Percentiles rank a stretch among this genome's conserved stretches.
These are phyloP conservation scores for Apiosordaria backusii DNA, from an alignment of 495 filamentous ascomycete genomes.

Conservation along the genomic window DNA sequence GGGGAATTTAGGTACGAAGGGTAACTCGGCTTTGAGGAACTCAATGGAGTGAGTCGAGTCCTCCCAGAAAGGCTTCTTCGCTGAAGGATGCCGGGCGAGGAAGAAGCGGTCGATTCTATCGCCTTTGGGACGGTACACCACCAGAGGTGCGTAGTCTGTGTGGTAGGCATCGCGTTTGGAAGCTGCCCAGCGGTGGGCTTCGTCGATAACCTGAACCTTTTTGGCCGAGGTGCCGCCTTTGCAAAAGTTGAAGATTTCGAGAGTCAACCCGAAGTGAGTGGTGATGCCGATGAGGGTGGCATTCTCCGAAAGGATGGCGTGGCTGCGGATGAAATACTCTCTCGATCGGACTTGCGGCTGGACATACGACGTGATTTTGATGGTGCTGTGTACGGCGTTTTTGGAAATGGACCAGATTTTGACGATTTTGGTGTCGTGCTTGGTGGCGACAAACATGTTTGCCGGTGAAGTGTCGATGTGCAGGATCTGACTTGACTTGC, in stretches of 20 bases:
- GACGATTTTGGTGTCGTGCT: constrained; percentile 27
- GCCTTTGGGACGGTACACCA: constrained; percentile 27
- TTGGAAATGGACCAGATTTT: constrained; percentile 30
- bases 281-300: constrained; percentile 27
- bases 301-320: constrained; percentile 29
- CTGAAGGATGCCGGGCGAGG: constrained; percentile 19
- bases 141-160: constrained; percentile 24
- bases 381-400: constrained; percentile 23
- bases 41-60: constrained; percentile 28
- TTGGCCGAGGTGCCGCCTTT: constrained; percentile 23
- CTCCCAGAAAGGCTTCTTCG: constrained; percentile 27
- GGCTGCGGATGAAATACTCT: constrained; percentile 33
- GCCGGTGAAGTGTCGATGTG: constrained; percentile 29
- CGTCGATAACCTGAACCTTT: constrained; percentile 31
- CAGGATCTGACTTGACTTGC: constrained; percentile 22
- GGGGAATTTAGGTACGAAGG: constrained; percentile 31
- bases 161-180: constrained; percentile 24
- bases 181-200: constrained; percentile 32
- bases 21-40: constrained; percentile 21
- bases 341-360: constrained; percentile 27
- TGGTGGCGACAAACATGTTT: constrained; percentile 18
- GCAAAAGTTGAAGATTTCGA: constrained; percentile 32
- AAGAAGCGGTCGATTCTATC: constrained; percentile 33
- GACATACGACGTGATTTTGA: constrained; percentile 31
- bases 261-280: constrained; percentile 29